These are phyloP conservation scores for Aspergillus ochraceoroseus DNA, from an alignment of 2,329 filamentous ascomycete species.

Conservation along the genomic window DNA sequence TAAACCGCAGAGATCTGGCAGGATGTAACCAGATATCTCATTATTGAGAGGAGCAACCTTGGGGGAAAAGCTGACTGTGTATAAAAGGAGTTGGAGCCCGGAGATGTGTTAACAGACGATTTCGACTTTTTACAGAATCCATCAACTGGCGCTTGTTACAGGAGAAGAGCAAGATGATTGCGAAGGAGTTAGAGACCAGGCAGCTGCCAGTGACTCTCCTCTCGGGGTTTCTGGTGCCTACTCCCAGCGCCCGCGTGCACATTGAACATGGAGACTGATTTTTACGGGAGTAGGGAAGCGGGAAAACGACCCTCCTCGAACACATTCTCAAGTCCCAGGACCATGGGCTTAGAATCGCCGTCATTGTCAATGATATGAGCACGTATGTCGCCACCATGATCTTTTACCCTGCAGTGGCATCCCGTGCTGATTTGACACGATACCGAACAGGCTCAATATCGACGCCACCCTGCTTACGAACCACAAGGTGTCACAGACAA, in stretches of 20 bases:
- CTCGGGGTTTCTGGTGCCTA: slow-evolving; percentile 54
- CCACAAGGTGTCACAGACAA: slow-evolving; percentile 53
- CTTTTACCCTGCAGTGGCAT: neutral
- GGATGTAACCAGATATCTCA: neutral
- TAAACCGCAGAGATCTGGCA: no score
- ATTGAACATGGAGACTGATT: no score
- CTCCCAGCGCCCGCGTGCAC: neutral
- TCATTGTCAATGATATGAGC: slow-evolving; percentile 70
- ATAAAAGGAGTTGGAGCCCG: no score
- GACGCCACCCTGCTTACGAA: slow-evolving; percentile 59
- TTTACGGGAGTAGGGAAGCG: slow-evolving; percentile 60
- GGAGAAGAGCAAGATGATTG: slow-evolving; percentile 1
- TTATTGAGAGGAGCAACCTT: no score
- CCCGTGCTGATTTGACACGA: no score
- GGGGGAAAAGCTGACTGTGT: no score
- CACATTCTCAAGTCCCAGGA: slow-evolving; percentile 61
- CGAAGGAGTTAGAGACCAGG: slow-evolving; percentile 1
- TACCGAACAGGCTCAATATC: slow-evolving; percentile 59
- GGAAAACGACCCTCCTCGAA: slow-evolving; percentile 66
- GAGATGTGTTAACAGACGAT: no score
- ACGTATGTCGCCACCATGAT: slow-evolving; percentile 39
- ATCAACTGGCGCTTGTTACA: neutral
- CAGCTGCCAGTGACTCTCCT: slow-evolving; percentile 56
- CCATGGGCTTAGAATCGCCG: slow-evolving; percentile 63
- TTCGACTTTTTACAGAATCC: no score